Evolutionary conservation across 202 grass and related monocot genomes (phyloP).

Genomic region (Setaria italica): DNA sequence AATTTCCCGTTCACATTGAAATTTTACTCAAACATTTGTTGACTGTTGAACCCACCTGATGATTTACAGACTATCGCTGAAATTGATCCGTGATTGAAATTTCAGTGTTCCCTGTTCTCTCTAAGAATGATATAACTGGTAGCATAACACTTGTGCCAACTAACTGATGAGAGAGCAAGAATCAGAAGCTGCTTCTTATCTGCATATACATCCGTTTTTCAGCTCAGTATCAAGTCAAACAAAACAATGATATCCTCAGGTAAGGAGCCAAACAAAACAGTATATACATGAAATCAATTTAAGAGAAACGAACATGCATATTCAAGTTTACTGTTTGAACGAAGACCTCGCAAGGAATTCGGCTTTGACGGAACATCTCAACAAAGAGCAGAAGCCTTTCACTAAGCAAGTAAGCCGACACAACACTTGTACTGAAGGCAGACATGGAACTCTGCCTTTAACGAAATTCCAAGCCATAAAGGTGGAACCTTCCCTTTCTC

Average conservation of each 20-base stretch:
- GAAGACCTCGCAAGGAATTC: slow-evolving; percentile 47
- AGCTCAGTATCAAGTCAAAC: slow-evolving; percentile 17
- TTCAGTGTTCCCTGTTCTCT: slow-evolving; percentile 13
- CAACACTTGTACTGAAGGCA: slow-evolving; percentile 40
- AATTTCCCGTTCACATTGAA: slow-evolving; percentile 33
- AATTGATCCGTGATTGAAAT: slow-evolving; percentile 22
- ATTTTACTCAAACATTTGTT: slow-evolving; percentile 21
- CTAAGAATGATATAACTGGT: neutral
- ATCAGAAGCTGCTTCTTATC: slow-evolving; percentile 45
- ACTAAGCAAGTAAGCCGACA: slow-evolving; percentile 14
- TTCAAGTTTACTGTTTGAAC: slow-evolving; percentile 11
- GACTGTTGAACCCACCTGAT: slow-evolving; percentile 1
- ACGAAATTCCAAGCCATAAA: slow-evolving; percentile 44
- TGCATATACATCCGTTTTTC: slow-evolving; percentile 29
- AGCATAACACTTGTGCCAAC: neutral
- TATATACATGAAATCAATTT: neutral
- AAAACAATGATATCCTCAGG: neutral
- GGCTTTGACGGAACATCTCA: slow-evolving; percentile 33
- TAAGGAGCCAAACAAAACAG: neutral
- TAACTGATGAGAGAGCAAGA: slow-evolving; percentile 1
- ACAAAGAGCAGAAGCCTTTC: neutral
- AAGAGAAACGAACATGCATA: slow-evolving; percentile 6
- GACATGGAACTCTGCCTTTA: slow-evolving; percentile 39
- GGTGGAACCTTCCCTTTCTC: slow-evolving; percentile 30
- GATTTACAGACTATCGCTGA: neutral